These are phyloP conservation scores for Rhodomyrtus psidioides DNA, from an alignment of 441 rosid genomes.

Conservation along the genomic window DNA sequence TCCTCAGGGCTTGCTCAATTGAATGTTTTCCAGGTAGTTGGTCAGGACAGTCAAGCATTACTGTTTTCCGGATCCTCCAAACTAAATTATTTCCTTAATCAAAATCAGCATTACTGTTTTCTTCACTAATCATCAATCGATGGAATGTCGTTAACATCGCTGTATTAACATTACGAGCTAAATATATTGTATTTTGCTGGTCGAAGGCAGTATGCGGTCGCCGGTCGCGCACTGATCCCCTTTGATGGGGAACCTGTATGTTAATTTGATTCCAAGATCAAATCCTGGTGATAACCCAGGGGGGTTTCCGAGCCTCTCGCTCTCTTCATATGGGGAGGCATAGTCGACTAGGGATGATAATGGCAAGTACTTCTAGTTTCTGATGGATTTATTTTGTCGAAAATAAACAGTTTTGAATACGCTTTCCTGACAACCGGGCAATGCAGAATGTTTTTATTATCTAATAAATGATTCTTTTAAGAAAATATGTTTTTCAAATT, in stretches of 20 bases:
- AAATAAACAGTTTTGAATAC: too few species aligned
- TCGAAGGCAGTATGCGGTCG: not conserved
- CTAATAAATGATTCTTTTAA: too few species aligned
- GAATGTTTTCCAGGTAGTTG: not conserved
- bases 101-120: not conserved
- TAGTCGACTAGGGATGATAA: fast-evolving
- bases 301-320: not conserved
- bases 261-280: too few species aligned
- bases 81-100: not conserved
- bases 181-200: not conserved
- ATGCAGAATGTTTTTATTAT: too few species aligned
- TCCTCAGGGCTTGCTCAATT: not conserved
- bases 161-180: not conserved
- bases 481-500: too few species aligned
- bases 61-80: not conserved
- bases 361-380: not conserved
- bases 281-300: fast-evolving
- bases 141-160: not conserved
- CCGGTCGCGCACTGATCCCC: too few species aligned
- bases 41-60: not conserved
- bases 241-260: too few species aligned
- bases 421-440: too few species aligned
- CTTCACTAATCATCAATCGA: not conserved
- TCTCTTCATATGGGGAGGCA: not conserved
- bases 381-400: too few species aligned